Percentiles rank a stretch among this genome's conserved stretches.
Evolutionary conservation across 2,329 filamentous ascomycete species (phyloP).

Genomic region (Lachnellula cervina): DNA sequence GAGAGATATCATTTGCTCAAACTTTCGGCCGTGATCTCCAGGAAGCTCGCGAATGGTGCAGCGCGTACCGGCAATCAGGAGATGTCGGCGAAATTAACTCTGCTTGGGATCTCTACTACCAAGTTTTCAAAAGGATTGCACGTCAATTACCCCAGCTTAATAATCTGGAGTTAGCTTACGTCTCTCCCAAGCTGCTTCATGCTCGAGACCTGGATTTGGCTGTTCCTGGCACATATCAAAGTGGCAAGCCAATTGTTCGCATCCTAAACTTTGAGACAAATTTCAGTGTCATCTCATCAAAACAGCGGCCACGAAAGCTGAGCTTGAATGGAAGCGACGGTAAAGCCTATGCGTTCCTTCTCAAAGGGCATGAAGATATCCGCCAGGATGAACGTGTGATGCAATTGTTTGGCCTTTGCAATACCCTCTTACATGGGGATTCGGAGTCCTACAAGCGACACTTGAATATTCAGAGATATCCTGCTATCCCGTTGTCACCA

Average conservation of each 20-base stretch:
- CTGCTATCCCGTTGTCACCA: slow-evolving; percentile 94
- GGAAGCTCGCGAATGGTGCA: slow-evolving; percentile 94
- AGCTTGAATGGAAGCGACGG: slow-evolving; percentile 87
- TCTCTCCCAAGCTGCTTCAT: slow-evolving; percentile 86
- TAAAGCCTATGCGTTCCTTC: slow-evolving; percentile 75
- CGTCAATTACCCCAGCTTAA: slow-evolving; percentile 90
- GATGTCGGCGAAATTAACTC: slow-evolving; percentile 95
- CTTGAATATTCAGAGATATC: slow-evolving; percentile 91
- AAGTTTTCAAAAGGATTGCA: slow-evolving; percentile 93
- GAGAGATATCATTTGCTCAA: slow-evolving; percentile 96
- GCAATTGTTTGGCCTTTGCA: slow-evolving; percentile 97
- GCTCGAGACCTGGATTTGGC: slow-evolving; percentile 84
- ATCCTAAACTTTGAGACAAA: slow-evolving; percentile 89
- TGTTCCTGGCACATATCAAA: slow-evolving; percentile 91
- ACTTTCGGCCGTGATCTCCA: slow-evolving; percentile 93
- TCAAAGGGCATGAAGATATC: slow-evolving; percentile 99
- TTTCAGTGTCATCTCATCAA: slow-evolving; percentile 89
- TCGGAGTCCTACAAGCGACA: slow-evolving; percentile 96
- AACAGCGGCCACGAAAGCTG: slow-evolving; percentile 89
- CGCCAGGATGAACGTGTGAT: slow-evolving; percentile 98
- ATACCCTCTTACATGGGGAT: slow-evolving; percentile 89
- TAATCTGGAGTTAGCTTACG: slow-evolving; percentile 89
- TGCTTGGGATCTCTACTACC: slow-evolving; percentile 98
- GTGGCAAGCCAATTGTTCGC: slow-evolving; percentile 68
- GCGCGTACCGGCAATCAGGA: slow-evolving; percentile 80